Conservation (phyloP, 2,329 filamentous ascomycete genomes). For the Apiospora rasikravindrae region DNA sequence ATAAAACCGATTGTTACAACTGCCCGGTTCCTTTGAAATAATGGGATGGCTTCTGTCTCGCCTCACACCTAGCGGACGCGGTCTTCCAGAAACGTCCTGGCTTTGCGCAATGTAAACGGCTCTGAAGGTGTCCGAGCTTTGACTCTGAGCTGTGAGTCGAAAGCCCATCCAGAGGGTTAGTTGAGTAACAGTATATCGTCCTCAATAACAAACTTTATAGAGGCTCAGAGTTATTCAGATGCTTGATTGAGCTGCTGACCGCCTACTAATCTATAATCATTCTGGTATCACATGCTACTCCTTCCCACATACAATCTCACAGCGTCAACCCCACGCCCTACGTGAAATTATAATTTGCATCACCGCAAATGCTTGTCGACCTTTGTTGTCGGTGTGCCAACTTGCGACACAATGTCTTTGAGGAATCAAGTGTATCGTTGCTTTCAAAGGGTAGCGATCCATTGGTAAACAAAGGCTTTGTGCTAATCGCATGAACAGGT, state of each 20-base stretch:
- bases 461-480: neutral
- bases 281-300: no score
- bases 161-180: neutral
- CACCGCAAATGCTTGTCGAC: no score
- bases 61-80: neutral
- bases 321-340: no score
- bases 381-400: no score
- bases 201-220: neutral
- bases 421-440: neutral
- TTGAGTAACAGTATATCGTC: neutral
- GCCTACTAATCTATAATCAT: no score
- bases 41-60: no score
- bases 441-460: neutral
- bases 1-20: no score
- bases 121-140: neutral
- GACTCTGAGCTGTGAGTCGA: neutral
- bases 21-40: no score
- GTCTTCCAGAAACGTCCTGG: neutral
- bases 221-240: neutral
- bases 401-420: neutral
- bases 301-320: no score
- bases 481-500: neutral
- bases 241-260: neutral
- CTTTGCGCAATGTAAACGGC: neutral
- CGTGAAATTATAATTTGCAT: no score